Evolutionary conservation across 73 alveolate genomes (phyloP), one percentile per base, ranked within the genome.

Genomic region (Paramecium tetraurelia): DNA sequence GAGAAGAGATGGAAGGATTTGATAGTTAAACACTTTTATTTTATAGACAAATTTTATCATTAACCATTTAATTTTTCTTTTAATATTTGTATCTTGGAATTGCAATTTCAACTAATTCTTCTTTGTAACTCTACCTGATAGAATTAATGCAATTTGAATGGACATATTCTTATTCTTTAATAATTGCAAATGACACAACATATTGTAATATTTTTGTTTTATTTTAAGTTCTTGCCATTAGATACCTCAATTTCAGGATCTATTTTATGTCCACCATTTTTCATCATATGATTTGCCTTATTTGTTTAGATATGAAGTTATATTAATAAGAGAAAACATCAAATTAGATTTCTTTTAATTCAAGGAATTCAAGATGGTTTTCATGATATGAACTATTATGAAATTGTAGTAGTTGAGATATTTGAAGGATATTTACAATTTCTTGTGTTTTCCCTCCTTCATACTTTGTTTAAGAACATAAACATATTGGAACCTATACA

Each of bases 401-500:
- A 89, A 89, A n/a, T n/a, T n/a, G 76, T 89, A 92, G 22, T 89
- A 71, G 27, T 89, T 89, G 22, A 89, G 75, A 71, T 89, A 89
- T 5, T 46, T 53, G 18, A 83, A 70, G 27, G 94, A 58, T 53
- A n/a, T 68, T 92, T 71, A 71, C 94, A 36, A 77, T 70, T 53
- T 71, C 94, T 27, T 27, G 31, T 27, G 31, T 1, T 1, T 70
- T 89, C 94, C 94, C n/a, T 85, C 85, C 21, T 85, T 89, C 94
- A 89, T 89, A 71, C 90, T 89, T 63, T 77, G 41, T 83, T 71
- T 89, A 46, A 92, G 87, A 5, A 58, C 94, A 77, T 83, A 89
- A 70, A 71, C 94, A 46, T 89, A 90, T 29, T 92, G 94, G 38
- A 89, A 71, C 38, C 87, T 92, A 44, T 89, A 90, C 44, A 89